Percentiles rank a stretch among this genome's conserved stretches.
Evolutionary conservation across 2,329 filamentous ascomycete species (phyloP).

Genomic region (Penicillium aurantiogriseum): DNA sequence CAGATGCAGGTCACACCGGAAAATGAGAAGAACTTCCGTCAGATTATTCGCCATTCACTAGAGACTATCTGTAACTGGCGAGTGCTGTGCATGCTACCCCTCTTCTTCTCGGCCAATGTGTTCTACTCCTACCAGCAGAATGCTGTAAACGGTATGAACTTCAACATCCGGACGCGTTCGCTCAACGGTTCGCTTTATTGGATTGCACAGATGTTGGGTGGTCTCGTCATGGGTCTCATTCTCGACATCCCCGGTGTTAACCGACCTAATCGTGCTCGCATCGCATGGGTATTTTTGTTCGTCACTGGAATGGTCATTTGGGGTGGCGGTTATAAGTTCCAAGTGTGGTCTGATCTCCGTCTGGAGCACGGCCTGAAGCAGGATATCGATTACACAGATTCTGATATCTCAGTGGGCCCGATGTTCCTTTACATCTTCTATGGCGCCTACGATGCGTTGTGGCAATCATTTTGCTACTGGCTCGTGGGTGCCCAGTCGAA

Average conservation of each 20-base stretch:
- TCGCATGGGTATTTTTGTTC: conserved; percentile 50
- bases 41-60: conserved; percentile 33
- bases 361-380: conserved; percentile 43
- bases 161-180: conserved; percentile 56
- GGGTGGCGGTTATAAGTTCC: conserved; percentile 65
- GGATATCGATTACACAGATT: conserved; percentile 50
- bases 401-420: conserved; percentile 56
- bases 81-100: conserved; percentile 50
- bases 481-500: conserved; percentile 50
- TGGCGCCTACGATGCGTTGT: conserved; percentile 65
- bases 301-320: conserved; percentile 54
- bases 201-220: conserved; percentile 58
- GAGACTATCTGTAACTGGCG: conserved; percentile 45
- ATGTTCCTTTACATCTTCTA: conserved; percentile 72
- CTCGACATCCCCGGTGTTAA: conserved; percentile 45
- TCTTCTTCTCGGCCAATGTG: conserved; percentile 57
- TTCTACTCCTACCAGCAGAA: conserved; percentile 60
- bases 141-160: conserved; percentile 54
- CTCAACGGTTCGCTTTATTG: conserved; percentile 57
- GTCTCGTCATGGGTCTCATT: conserved; percentile 42
- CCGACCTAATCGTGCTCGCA: conserved; percentile 48
- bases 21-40: conserved; percentile 42
- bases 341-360: conserved; percentile 54
- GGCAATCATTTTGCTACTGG: conserved; percentile 67
- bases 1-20: conserved; percentile 40